These are phyloP conservation scores for Podospora bellae-mahoneyi DNA, from an alignment of 495 filamentous ascomycete genomes.

Conservation along the genomic window DNA sequence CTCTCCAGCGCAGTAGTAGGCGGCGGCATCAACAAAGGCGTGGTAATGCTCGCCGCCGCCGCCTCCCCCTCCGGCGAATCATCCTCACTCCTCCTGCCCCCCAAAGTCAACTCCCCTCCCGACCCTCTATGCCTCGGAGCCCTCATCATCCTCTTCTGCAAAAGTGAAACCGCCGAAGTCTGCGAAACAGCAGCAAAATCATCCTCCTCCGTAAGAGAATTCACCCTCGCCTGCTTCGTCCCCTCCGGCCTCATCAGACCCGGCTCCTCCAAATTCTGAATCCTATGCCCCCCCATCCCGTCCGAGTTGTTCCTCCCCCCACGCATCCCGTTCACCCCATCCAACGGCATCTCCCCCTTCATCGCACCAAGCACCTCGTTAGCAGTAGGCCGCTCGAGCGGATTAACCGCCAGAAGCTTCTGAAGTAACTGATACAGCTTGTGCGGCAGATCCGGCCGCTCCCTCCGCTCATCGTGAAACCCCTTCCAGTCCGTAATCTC, in stretches of 20 bases:
- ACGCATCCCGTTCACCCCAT: conserved; percentile 30
- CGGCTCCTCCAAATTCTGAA: conserved; percentile 50
- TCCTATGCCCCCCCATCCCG: conserved; percentile 46
- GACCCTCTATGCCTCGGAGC: too few species aligned
- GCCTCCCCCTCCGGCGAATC: conserved; percentile 26
- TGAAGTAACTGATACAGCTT: conserved; percentile 82
- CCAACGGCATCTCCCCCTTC: conserved; percentile 57
- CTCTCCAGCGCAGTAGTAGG: conserved; percentile 42
- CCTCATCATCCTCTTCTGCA: conserved; percentile 30
- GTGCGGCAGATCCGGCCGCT: conserved; percentile 78
- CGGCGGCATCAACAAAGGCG: conserved; percentile 59
- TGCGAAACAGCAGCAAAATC: conserved; percentile 18
- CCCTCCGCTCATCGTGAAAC: conserved; percentile 68
- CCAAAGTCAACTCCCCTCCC: too few species aligned
- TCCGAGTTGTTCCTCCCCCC: conserved; percentile 33
- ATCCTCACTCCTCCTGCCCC: conserved; percentile 9
- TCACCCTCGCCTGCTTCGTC: conserved; percentile 34
- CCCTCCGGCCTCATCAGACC: too few species aligned
- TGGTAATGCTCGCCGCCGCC: conserved; percentile 30
- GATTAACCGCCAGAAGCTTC: conserved; percentile 73
- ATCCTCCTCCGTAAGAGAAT: conserved; percentile 33
- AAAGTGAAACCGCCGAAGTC: conserved; percentile 22
- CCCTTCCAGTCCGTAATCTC: conserved; percentile 88
- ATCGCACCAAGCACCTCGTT: conserved; percentile 83
- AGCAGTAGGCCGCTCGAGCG: conserved; percentile 73